Base-by-base conservation (phyloP, 2,329 filamentous ascomycete genomes). In the Periconia macrospinosa region DNA sequence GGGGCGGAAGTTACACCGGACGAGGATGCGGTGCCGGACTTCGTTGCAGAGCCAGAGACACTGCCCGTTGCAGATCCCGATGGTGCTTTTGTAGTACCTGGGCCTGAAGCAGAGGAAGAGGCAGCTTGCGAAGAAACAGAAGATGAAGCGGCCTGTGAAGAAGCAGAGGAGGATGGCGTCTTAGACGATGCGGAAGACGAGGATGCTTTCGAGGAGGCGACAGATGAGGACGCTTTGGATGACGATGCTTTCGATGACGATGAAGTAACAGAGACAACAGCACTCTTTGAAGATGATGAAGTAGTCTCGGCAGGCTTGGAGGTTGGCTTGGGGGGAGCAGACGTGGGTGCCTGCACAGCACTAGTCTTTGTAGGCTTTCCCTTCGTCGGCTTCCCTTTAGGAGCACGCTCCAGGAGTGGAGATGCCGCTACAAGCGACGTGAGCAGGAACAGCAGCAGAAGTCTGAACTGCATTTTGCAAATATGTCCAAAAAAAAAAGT, bases 81-180 rank as follows among this genome's bases (percentile, higher is more conserved):
- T 3, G 33, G 15, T 3, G 33, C 23, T 5, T 27, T 27, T 27
- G 23, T 27, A 27, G 23, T 27, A 49, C 58, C 58, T 41, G 58
- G 63, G 40, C 49, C 48, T 37, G 52, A 63, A 47, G 59, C 63
- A 50, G 63, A 65, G 43, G 54, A 48, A 33, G 55, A 53, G 40
- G 15, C 3, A 10, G 11, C 33, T 5, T 13, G 15, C 33, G 33
- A 37, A 13, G 33, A 37, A n/a, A 10, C 11, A 13, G 33, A 37
- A 13, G 43, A 58, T 10, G 43, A 59, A 41, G 37, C 49, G n/a
- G 46, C 43, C n/a, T n/a, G n/a, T 13, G 42, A 45, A 30, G 33
- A 40, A 23, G 41, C 55, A 37, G 33, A 37, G 6, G 33, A 37
- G 15, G 33, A 37, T 23, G 50, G 51, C 14, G 55, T 15, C n/a